Percentiles rank a stretch among this genome's conserved stretches.
Conservation (phyloP, 495 filamentous ascomycete species). For the Penicillium paxilli region DNA sequence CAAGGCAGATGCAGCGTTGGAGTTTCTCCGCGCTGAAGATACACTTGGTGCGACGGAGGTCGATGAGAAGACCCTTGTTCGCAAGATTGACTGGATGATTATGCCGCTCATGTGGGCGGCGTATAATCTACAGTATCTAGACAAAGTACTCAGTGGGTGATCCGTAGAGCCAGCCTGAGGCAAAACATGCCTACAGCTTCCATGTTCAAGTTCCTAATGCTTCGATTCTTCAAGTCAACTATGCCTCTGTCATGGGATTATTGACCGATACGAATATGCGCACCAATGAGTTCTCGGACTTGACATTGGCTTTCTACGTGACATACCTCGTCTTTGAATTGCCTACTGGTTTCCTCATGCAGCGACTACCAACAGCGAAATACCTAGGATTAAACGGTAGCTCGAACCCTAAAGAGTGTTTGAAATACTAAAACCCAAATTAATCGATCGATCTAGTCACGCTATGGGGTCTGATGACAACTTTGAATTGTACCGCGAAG, state of each 20-base stretch:
- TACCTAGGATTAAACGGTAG: conserved; percentile 49
- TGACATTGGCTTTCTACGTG: conserved; percentile 55
- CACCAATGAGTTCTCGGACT: conserved; percentile 54
- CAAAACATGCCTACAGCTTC: background rate
- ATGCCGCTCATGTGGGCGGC: conserved; percentile 45
- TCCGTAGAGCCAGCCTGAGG: background rate
- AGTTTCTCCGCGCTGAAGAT: conserved; percentile 25
- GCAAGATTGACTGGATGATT: conserved; percentile 44
- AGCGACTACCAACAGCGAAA: conserved; percentile 48
- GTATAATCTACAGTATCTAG: conserved; percentile 66
- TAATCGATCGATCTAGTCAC: conserved; percentile 27
- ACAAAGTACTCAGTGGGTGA: conserved; percentile 56
- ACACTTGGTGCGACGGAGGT: conserved; percentile 12
- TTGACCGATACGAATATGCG: conserved; percentile 49
- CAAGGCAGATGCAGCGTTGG: conserved; percentile 30
- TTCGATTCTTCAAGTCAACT: conserved; percentile 31
- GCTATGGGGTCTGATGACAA: conserved; percentile 61
- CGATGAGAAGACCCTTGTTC: conserved; percentile 36
- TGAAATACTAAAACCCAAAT: background rate
- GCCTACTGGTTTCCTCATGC: conserved; percentile 42
- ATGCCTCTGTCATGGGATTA: conserved; percentile 62
- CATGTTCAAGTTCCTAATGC: background rate
- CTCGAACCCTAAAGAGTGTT: background rate
- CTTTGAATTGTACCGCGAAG: conserved; percentile 54
- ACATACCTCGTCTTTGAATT: conserved; percentile 44